These are phyloP conservation scores for carrot (Daucus carota) DNA, from an alignment of 129 eudicot genomes.

Conservation along the genomic window DH1_v3.0 NC_030383.2:51430001-51430500, in stretches of 20 bases:
- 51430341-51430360: no score
- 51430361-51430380: no score
- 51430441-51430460: no score
- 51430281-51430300: no score
- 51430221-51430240: not conserved
- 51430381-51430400: no score
- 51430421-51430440: no score
- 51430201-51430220: not conserved
- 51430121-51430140: not conserved
- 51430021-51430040: not conserved
- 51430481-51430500: no score
- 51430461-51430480: no score
- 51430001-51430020: not conserved
- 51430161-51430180: not conserved
- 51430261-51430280: not conserved
- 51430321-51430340: no score
- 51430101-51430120: not conserved
- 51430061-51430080: conserved; percentile 3
- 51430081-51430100: not conserved
- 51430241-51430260: conserved; percentile 4
- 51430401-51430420: no score
- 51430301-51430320: no score
- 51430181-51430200: not conserved
- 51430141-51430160: not conserved
- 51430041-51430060: conserved; percentile 6